phyloP scores from a whole-genome alignment of 2,329 filamentous ascomycete genomes.

The Balansia obtecta region DNA sequence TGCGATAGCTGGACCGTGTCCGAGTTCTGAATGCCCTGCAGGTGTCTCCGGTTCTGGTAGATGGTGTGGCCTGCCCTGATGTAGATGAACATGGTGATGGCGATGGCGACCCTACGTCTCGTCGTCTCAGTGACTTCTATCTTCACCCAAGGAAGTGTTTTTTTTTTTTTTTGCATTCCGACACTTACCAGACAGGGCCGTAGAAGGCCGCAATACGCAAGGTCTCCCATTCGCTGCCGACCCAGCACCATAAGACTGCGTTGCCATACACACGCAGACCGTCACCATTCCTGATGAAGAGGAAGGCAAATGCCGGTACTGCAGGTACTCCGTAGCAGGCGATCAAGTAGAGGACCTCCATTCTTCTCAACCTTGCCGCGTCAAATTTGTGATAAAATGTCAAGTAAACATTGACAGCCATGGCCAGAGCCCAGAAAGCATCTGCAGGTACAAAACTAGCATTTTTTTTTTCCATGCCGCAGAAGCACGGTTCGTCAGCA shows the following conservation, averaged over 20 bases:
- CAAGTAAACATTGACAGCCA: conserved; percentile 69
- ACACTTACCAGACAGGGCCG: neutral
- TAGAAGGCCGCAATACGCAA: neutral
- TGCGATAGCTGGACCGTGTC: neutral
- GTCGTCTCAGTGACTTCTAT: neutral
- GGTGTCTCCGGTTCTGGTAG: neutral
- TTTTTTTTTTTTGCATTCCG: too few species aligned
- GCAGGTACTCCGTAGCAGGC: conserved; percentile 59
- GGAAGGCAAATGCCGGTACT: conserved; percentile 47
- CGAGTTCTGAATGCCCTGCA: neutral
- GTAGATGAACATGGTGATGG: neutral
- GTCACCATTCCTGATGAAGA: conserved; percentile 42
- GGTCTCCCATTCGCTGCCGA: neutral
- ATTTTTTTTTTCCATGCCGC: too few species aligned
- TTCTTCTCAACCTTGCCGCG: conserved; percentile 42
- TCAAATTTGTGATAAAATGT: conserved; percentile 63
- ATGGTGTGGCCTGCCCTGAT: neutral
- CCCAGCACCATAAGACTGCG: neutral
- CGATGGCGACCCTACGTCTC: neutral
- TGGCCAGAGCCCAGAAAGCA: conserved; percentile 60
- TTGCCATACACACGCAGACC: conserved; percentile 41
- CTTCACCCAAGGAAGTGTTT: neutral
- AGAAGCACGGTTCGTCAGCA: too few species aligned
- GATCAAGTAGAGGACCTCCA: conserved; percentile 56
- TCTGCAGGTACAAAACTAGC: conserved; percentile 62